Conservation (phyloP, 352 stramenopile genomes). For the Phytophthora citricola region DNA sequence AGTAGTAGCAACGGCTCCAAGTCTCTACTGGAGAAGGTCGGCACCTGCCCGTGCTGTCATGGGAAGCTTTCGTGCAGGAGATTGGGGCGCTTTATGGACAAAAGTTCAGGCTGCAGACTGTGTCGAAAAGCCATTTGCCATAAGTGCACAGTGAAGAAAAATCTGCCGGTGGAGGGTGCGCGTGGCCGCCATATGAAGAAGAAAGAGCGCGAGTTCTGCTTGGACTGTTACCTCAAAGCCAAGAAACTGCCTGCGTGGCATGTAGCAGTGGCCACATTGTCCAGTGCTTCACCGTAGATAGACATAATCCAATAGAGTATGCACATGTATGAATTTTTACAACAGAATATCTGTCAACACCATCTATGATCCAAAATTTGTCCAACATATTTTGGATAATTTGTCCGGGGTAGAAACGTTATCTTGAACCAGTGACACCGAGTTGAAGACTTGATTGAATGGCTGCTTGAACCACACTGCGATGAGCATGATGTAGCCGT, state of each 20-base stretch:
- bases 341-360: too few relatives aligned
- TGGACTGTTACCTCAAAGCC: conserved; percentile 41
- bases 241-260: conserved; percentile 29
- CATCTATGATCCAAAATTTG: too few relatives aligned
- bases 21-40: conserved; percentile 5
- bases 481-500: neutral
- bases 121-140: conserved; percentile 38
- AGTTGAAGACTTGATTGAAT: too few relatives aligned
- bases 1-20: conserved; percentile 19
- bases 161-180: conserved; percentile 37
- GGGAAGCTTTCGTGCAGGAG: conserved; percentile 30
- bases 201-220: conserved; percentile 41
- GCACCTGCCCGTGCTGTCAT: conserved; percentile 36
- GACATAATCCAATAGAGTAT: conserved; percentile 5
- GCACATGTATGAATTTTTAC: neutral
- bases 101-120: conserved; percentile 23
- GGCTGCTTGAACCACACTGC: neutral
- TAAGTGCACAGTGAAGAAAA: conserved; percentile 52
- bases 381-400: too few relatives aligned
- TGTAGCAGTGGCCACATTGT: conserved; percentile 32
- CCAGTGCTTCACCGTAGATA: conserved; percentile 17
- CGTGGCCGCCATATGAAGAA: conserved; percentile 32
- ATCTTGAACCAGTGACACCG: too few relatives aligned
- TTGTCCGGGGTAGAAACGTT: too few relatives aligned
- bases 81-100: conserved; percentile 30